phyloP scores from a whole-genome alignment of 2,329 filamentous ascomycete genomes.

The Aspergillus ustus region DNA sequence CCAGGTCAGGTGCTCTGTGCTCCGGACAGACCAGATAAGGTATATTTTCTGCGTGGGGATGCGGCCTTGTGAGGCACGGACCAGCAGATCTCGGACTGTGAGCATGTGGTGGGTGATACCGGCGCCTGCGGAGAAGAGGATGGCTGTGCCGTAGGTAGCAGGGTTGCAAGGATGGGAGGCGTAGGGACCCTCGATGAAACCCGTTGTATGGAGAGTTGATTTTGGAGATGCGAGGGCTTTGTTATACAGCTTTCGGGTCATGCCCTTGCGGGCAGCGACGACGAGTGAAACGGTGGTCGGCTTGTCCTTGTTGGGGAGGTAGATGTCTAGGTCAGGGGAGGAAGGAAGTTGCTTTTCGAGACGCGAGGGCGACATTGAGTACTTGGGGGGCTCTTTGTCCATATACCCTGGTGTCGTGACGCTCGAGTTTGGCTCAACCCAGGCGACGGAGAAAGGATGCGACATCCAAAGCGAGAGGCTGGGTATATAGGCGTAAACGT shows the following conservation, averaged over 20 bases:
- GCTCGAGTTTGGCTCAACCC: slow-evolving; percentile 43
- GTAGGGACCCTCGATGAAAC: slow-evolving; percentile 68
- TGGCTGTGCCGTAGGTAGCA: slow-evolving; percentile 65
- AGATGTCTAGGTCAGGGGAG: slow-evolving; percentile 27
- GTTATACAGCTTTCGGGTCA: slow-evolving; percentile 66
- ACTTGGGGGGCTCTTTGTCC: slow-evolving; percentile 9
- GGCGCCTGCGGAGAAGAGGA: slow-evolving; percentile 69
- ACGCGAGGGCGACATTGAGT: slow-evolving; percentile 26
- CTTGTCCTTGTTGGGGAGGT: slow-evolving; percentile 28
- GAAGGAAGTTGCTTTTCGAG: slow-evolving; percentile 40
- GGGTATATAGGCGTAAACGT: slow-evolving; percentile 66
- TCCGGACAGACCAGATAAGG: slow-evolving; percentile 67
- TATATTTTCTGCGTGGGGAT: slow-evolving; percentile 64
- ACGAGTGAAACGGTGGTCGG: slow-evolving; percentile 59
- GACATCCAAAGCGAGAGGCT: slow-evolving; percentile 53
- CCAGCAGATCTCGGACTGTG: slow-evolving; percentile 63
- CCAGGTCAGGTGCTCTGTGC: slow-evolving; percentile 65
- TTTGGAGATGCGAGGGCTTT: slow-evolving; percentile 55
- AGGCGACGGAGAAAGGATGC: slow-evolving; percentile 54
- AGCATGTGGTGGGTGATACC: slow-evolving; percentile 70
- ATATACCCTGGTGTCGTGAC: slow-evolving; percentile 30
- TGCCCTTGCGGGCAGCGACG: slow-evolving; percentile 64
- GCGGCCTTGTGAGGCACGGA: slow-evolving; percentile 55
- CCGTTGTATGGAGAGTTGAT: slow-evolving; percentile 56
- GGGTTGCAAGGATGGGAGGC: slow-evolving; percentile 62